These are phyloP conservation scores for Papilionanthe hybrid DNA, from an alignment of 116 monocot species.

Conservation along the genomic window DNA sequence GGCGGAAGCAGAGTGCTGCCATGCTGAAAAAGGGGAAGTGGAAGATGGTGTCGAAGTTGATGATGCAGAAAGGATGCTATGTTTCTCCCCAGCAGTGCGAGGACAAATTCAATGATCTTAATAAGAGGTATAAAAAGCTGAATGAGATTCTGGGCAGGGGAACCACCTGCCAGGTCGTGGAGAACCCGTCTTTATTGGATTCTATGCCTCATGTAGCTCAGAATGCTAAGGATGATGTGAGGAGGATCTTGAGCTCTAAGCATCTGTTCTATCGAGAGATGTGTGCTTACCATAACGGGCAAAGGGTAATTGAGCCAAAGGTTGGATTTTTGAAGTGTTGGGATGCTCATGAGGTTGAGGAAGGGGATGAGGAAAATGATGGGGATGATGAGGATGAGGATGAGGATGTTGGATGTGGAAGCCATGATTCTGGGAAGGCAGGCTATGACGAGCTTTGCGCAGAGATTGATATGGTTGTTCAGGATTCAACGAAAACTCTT, in stretches of 20 bases:
- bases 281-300: slow-evolving; percentile 86
- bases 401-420: not conserved
- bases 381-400: slow-evolving; percentile 12
- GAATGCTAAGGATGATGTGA: slow-evolving; percentile 61
- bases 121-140: slow-evolving; percentile 76
- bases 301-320: slow-evolving; percentile 20
- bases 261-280: slow-evolving; percentile 83
- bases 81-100: slow-evolving; percentile 92
- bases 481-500: not conserved
- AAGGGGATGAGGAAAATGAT: slow-evolving; percentile 18
- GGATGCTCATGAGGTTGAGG: slow-evolving; percentile 19
- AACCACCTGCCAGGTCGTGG: slow-evolving; percentile 57
- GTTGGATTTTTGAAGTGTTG: not conserved
- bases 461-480: not conserved
- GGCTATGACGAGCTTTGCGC: slow-evolving; percentile 2
- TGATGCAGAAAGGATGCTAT: slow-evolving; percentile 52
- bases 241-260: slow-evolving; percentile 75
- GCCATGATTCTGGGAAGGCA: slow-evolving; percentile 17
- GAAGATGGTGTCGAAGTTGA: slow-evolving; percentile 65
- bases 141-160: slow-evolving; percentile 74
- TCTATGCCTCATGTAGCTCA: slow-evolving; percentile 47
- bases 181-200: slow-evolving; percentile 58
- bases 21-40: slow-evolving; percentile 84
- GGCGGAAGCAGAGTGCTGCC: slow-evolving; percentile 38
- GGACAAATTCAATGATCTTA: slow-evolving; percentile 87